These are phyloP conservation scores for Penicillium sp. DNA, from an alignment of 2,329 filamentous ascomycete genomes.

Conservation along the genomic window DNA sequence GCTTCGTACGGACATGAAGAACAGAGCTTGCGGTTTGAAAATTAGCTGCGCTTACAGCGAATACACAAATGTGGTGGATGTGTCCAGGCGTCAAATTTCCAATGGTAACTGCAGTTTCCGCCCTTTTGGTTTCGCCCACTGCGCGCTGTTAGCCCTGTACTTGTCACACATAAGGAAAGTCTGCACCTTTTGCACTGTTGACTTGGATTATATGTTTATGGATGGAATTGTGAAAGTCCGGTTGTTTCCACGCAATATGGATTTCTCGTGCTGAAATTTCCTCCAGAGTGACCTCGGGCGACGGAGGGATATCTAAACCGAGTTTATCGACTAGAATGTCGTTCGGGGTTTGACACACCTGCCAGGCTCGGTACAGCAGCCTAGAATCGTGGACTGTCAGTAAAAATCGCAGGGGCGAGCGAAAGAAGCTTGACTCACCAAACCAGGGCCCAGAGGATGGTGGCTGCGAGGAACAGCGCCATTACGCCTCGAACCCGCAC, in stretches of 20 bases:
- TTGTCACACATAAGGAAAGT: neutral
- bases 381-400: conserved; percentile 40
- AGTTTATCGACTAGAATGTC: conserved; percentile 86
- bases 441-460: conserved; percentile 47
- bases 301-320: conserved; percentile 86
- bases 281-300: conserved; percentile 84
- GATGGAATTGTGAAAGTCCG: conserved; percentile 63
- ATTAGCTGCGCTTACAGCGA: conserved; percentile 85
- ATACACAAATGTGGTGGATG: conserved; percentile 90
- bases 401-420: neutral
- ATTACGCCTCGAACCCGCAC: conserved; percentile 47
- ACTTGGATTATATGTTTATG: conserved; percentile 88
- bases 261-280: conserved; percentile 84
- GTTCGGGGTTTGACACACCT: conserved; percentile 85
- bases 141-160: conserved; percentile 12
- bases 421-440: conserved; percentile 34
- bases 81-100: conserved; percentile 79
- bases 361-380: conserved; percentile 80
- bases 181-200: conserved; percentile 79
- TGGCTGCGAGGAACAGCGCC: conserved; percentile 45
- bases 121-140: conserved; percentile 80
- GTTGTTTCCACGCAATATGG: conserved; percentile 84
- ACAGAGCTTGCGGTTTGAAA: conserved; percentile 87
- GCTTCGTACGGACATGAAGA: conserved; percentile 73
- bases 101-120: conserved; percentile 85